phyloP scores from a whole-genome alignment of 306 rosid genomes.

The Abrus precatorius region DNA sequence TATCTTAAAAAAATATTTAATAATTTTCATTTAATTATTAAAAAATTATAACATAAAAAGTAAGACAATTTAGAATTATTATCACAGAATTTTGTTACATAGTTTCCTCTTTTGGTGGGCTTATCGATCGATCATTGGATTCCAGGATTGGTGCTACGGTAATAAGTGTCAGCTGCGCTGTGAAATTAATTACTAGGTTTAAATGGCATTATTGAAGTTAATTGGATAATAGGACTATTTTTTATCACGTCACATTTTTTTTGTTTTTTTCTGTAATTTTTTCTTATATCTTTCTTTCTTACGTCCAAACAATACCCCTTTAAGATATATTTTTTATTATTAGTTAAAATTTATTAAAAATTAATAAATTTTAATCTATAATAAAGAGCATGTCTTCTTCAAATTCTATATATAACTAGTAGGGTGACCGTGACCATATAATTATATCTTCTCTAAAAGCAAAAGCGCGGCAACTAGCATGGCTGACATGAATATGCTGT shows the following conservation, averaged over 20 bases:
- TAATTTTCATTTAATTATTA: no score
- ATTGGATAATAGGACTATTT: not conserved
- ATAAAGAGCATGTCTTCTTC: no score
- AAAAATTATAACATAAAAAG: no score
- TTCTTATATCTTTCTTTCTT: no score
- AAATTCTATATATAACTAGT: not conserved
- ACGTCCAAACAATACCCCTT: no score
- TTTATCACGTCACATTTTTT: not conserved
- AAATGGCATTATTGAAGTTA: conserved; percentile 5
- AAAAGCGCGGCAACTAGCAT: not conserved
- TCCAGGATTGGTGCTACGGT: not conserved
- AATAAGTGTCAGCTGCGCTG: not conserved
- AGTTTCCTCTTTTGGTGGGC: not conserved
- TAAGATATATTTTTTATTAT: no score
- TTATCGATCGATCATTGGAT: not conserved
- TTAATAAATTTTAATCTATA: no score
- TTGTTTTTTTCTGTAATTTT: no score
- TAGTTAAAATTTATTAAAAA: no score
- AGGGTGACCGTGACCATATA: not conserved
- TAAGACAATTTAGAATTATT: no score
- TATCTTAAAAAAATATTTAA: no score
- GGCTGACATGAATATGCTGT: not conserved
- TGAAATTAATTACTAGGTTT: not conserved
- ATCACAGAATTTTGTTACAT: no score
- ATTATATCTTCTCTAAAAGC: not conserved